Conservation (phyloP, 2,329 filamentous ascomycete species). For the Alternaria ethzedia region DNA sequence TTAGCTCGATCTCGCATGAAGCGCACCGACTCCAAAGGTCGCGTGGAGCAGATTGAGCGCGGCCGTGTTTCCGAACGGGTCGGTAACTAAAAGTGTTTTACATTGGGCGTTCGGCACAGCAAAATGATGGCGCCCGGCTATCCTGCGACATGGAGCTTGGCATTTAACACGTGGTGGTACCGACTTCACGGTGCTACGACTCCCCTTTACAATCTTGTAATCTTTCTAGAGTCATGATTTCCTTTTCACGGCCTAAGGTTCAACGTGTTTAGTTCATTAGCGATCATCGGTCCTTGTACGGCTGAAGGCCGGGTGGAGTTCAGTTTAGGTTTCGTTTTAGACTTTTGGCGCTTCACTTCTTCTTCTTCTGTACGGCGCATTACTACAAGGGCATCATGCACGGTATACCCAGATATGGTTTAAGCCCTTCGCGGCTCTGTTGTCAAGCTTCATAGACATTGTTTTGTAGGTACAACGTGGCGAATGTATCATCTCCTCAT, state of each 20-base stretch:
- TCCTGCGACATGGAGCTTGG: neutral
- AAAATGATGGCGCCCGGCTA: neutral
- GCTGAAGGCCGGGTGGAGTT: neutral
- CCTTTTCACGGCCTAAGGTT: neutral
- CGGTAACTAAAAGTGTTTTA: conserved; percentile 14
- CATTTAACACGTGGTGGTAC: neutral
- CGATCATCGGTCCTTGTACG: neutral
- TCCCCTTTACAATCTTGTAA: neutral
- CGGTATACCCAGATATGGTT: conserved; percentile 19
- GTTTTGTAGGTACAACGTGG: conserved; percentile 4
- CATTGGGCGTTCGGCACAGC: neutral
- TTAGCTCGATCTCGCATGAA: conserved; percentile 13
- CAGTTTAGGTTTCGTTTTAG: neutral
- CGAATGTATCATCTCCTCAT: neutral
- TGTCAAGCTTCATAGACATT: neutral
- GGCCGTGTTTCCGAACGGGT: conserved; percentile 24
- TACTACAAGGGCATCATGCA: conserved; percentile 11
- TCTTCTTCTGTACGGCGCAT: conserved; percentile 8
- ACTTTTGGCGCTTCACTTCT: neutral
- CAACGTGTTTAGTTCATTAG: neutral
- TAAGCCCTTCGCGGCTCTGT: neutral
- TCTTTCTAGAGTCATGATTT: neutral
- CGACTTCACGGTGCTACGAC: neutral
- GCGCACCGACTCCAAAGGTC: conserved; percentile 18
- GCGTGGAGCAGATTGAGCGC: conserved; percentile 25